These are phyloP conservation scores for Cyclanthera cordifolia DNA, from an alignment of 306 rosid species.

Conservation along the genomic window DNA sequence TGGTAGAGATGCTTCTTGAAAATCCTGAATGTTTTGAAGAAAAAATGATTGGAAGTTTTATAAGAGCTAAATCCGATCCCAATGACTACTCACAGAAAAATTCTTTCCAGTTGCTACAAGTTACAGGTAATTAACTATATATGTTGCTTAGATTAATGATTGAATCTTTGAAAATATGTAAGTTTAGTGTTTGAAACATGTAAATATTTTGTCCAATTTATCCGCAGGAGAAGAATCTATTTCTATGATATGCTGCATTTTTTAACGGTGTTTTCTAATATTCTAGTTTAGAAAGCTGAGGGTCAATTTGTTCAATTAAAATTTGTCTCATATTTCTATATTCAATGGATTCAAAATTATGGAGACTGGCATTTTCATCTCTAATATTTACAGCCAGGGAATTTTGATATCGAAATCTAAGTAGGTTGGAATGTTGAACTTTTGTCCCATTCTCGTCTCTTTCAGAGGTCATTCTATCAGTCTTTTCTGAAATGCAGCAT, in stretches of 20 bases:
- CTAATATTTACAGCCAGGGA: neutral
- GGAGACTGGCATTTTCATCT: neutral
- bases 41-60: conserved; percentile 59
- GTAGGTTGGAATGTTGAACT: neutral
- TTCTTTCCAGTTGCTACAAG: conserved; percentile 49
- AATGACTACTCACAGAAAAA: conserved; percentile 55
- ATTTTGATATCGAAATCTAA: neutral
- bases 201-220: neutral
- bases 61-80: conserved; percentile 53
- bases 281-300: neutral
- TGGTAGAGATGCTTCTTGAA: conserved; percentile 48
- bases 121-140: conserved; percentile 38
- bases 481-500: neutral
- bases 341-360: neutral
- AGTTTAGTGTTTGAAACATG: neutral
- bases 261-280: neutral
- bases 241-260: conserved; percentile 1
- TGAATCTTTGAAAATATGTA: neutral
- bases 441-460: neutral
- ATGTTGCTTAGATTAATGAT: conserved; percentile 3
- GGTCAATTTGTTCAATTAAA: neutral
- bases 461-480: neutral
- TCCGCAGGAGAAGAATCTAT: neutral
- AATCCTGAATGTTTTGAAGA: conserved; percentile 34
- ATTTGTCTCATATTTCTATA: neutral